Base-by-base conservation (phyloP, 129 eudicot species). In the Logfia minima region DNA sequence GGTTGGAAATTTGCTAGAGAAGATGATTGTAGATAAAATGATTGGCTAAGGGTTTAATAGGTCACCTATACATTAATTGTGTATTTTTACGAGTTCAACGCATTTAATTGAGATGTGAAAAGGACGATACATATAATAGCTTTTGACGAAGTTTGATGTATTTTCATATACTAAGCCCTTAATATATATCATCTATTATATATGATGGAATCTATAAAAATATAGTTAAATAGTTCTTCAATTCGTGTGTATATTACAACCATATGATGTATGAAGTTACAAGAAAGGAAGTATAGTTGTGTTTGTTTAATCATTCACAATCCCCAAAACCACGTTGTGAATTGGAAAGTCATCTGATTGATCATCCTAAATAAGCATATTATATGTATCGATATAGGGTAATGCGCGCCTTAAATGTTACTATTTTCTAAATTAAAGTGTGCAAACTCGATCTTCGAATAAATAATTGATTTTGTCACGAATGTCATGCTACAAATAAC, bases 401-500 rank as follows among this genome's bases (percentile, higher is more conserved):
- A 48, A 48, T 48, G 55, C 16, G 4, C 51, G 16, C 63, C 63
- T n/a, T 22, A 58, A 6, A 58, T 2, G 26, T 58, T 19, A 58
- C 0, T 41, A 17, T 24, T 35, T 53, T 64, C 31, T 77, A 77
- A 53, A 56, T 22, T 37, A 59, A n/a, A 31, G 71, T 60, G 75
- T 71, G 48, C 52, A 63, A 19, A 53, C 77, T 79, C 66, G 56
- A 71, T 61, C 48, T 79, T 71, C 37, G 43, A 71, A 24, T 61
- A 71, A 61, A 71, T 55, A 71, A 61, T 21, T 59, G 66, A 48
- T 62, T 68, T 71, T 62, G 77, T 52, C 5, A 79, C 39, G 77
- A 79, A 79, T 79, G 79, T 81, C 58, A 75, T 75, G 84, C 84
- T 81, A 81, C 84, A 81, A 81, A 75, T 75, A 75, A 81, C 84